These are phyloP conservation scores for Lentinula boryana DNA, from an alignment of 768 basidiomycete species.

Conservation along the genomic window DNA sequence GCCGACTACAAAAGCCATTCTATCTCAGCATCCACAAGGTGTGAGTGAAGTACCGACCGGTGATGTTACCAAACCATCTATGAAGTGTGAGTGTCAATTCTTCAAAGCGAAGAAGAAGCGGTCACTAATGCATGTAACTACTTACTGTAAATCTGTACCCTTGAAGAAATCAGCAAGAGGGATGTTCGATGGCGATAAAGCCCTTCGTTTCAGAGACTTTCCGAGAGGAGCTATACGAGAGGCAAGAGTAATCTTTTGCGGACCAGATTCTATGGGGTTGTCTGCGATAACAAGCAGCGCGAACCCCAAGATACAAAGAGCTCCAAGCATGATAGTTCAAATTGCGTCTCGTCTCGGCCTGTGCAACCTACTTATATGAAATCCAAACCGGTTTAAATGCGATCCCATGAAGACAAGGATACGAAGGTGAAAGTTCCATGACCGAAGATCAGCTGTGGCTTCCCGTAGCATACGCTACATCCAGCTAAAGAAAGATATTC, in stretches of 20 bases:
- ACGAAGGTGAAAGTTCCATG: background rate
- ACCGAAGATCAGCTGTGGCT: background rate
- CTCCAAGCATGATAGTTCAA: background rate
- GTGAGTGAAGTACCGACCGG: slow-evolving; percentile 22
- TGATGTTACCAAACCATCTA: slow-evolving; percentile 47
- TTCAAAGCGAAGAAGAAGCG: background rate
- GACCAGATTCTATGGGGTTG: slow-evolving; percentile 10
- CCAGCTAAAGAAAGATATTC: background rate
- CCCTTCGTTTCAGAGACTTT: slow-evolving; percentile 25
- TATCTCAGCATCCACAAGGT: background rate
- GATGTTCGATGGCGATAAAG: slow-evolving; percentile 31
- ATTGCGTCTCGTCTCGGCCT: no score
- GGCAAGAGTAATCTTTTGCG: slow-evolving; percentile 26
- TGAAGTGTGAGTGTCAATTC: background rate
- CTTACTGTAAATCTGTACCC: slow-evolving; percentile 55
- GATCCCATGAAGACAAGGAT: background rate
- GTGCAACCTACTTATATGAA: background rate
- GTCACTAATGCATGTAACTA: background rate
- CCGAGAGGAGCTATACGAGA: slow-evolving; percentile 17
- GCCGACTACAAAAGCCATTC: slow-evolving; percentile 28
- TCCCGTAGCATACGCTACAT: background rate
- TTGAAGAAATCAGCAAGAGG: slow-evolving; percentile 47
- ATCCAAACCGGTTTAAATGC: background rate
- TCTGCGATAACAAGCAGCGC: background rate
- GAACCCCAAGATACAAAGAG: background rate